These are phyloP conservation scores for Macrolepiota fuliginosa DNA, from an alignment of 768 basidiomycete genomes.

Conservation along the genomic window DNA sequence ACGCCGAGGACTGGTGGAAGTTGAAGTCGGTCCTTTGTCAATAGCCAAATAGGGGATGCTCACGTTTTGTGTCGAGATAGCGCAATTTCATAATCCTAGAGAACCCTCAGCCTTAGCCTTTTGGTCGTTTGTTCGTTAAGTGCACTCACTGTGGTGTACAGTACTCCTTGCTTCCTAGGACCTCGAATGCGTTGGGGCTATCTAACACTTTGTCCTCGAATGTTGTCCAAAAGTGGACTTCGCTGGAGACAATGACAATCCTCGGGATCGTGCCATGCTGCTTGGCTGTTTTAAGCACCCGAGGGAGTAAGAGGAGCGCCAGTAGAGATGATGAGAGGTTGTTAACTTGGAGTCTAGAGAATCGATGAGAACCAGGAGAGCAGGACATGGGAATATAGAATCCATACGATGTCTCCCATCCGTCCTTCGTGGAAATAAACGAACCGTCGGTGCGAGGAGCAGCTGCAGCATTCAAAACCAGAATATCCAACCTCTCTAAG, in stretches of 20 bases:
- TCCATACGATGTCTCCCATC: slow-evolving; percentile 44
- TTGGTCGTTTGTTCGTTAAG: not conserved
- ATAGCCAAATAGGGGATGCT: slow-evolving; percentile 7
- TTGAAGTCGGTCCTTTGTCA: no score
- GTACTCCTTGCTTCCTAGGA: slow-evolving; percentile 27
- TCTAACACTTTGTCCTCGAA: slow-evolving; percentile 21
- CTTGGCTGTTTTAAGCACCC: slow-evolving; percentile 32
- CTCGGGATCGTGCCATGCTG: slow-evolving; percentile 25
- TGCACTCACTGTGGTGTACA: slow-evolving; percentile 16
- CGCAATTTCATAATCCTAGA: slow-evolving; percentile 11
- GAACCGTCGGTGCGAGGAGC: not conserved
- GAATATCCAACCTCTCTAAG: slow-evolving; percentile 35
- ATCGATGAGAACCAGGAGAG: not conserved
- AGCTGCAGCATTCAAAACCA: slow-evolving; percentile 43
- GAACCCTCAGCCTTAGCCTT: not conserved
- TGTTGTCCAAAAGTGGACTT: slow-evolving; percentile 29
- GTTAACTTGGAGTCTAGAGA: slow-evolving; percentile 43
- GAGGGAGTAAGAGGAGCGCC: slow-evolving; percentile 37
- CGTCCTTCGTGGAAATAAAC: slow-evolving; percentile 30
- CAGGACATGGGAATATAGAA: not conserved
- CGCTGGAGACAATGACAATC: slow-evolving; percentile 39
- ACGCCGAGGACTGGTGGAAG: slow-evolving; percentile 36
- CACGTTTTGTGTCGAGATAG: slow-evolving; percentile 34
- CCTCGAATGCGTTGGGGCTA: slow-evolving; percentile 23
- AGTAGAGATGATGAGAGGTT: slow-evolving; percentile 36